Evolutionary conservation across 352 stramenopile species (phyloP).

Genomic region (Pythium aquatile): DNA sequence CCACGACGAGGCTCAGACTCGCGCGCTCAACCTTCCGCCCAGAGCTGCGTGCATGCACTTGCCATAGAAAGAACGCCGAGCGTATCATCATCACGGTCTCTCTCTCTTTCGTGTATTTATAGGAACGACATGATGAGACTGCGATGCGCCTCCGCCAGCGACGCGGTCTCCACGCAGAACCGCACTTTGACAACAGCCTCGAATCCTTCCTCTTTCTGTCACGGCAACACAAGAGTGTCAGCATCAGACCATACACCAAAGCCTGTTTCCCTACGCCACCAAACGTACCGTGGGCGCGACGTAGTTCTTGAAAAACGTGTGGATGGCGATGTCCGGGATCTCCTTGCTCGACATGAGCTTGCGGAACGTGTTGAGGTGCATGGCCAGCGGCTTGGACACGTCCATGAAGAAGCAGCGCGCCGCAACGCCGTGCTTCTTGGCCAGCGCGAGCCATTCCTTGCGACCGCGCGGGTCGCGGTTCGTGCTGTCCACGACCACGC

Average conservation of each 20-base stretch:
- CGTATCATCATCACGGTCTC: conserved; percentile 10
- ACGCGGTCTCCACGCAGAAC: conserved; percentile 47
- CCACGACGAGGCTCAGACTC: not conserved
- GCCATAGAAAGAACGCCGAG: conserved; percentile 6
- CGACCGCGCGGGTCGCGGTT: conserved; percentile 66
- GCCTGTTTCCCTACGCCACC: not conserved
- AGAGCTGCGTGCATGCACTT: conserved; percentile 10
- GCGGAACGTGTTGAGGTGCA: conserved; percentile 86
- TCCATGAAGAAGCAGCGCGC: conserved; percentile 82
- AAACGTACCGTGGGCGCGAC: conserved; percentile 37
- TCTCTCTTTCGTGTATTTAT: conserved; percentile 32
- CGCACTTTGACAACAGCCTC: conserved; percentile 61
- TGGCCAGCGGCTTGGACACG: conserved; percentile 67
- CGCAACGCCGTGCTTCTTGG: conserved; percentile 54
- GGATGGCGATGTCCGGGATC: conserved; percentile 85
- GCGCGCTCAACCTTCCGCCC: not conserved
- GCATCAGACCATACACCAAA: not conserved
- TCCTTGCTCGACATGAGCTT: conserved; percentile 69
- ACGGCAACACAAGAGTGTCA: not conserved
- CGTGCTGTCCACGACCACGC: conserved; percentile 85
- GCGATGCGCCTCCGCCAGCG: conserved; percentile 35
- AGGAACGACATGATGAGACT: conserved; percentile 62
- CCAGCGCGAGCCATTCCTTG: conserved; percentile 74
- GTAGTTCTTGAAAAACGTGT: conserved; percentile 86
- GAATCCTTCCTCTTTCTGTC: conserved; percentile 73